Conservation (phyloP, 495 filamentous ascomycete genomes). For the Parmelia sp. region DNA sequence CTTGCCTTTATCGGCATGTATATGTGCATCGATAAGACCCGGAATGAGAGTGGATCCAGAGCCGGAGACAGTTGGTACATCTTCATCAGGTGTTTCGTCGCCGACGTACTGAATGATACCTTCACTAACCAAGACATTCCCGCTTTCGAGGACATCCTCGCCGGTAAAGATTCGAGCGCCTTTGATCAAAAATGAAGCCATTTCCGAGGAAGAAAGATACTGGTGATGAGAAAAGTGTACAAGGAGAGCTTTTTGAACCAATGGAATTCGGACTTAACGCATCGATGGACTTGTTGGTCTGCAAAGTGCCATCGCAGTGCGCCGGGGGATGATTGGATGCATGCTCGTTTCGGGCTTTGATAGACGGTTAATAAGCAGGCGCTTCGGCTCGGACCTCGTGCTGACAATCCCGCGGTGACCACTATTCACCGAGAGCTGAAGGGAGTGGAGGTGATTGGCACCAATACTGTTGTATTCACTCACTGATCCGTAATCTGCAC, state of each 20-base stretch:
- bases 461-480: too few species aligned
- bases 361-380: too few species aligned
- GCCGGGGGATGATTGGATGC: background rate
- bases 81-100: background rate
- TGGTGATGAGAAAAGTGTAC: background rate
- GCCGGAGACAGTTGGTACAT: background rate
- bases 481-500: too few species aligned
- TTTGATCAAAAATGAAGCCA: constrained; percentile 5
- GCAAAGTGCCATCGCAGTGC: background rate
- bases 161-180: constrained; percentile 10
- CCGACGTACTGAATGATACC: constrained; percentile 7
- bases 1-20: background rate
- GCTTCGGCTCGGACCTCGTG: background rate
- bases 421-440: background rate
- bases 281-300: background rate
- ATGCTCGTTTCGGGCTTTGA: too few species aligned
- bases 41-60: constrained; percentile 8
- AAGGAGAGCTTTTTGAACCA: background rate
- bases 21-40: constrained; percentile 13
- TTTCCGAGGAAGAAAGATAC: background rate
- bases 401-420: background rate
- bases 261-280: background rate
- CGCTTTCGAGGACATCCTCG: constrained; percentile 3
- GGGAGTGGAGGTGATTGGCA: too few species aligned
- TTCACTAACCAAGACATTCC: constrained; percentile 1